Evolutionary conservation across 805 yeast species (phyloP).

Genomic region (Kockiozyma suomiensis): DNA sequence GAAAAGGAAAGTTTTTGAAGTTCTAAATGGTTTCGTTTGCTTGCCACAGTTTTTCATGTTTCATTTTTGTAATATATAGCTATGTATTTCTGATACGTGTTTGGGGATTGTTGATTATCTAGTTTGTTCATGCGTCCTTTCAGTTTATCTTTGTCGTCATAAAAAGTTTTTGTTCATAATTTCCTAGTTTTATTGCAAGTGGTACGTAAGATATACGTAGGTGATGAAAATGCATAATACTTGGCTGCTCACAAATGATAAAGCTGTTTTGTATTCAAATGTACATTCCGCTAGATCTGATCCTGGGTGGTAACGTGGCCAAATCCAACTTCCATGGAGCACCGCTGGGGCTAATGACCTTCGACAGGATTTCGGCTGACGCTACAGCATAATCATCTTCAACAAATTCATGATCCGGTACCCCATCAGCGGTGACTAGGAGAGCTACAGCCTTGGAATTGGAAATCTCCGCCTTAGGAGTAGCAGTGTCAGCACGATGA

Average conservation of each 20-base stretch:
- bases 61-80: slow-evolving; percentile 9
- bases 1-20: not conserved
- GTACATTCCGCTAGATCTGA: slow-evolving; percentile 31
- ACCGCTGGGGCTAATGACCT: not conserved
- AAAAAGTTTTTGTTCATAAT: not conserved
- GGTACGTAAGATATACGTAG: not conserved
- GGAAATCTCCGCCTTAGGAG: slow-evolving; percentile 21
- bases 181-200: not conserved
- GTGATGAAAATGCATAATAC: not conserved
- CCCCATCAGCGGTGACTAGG: slow-evolving; percentile 29
- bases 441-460: slow-evolving; percentile 15
- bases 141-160: not conserved
- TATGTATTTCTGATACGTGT: slow-evolving; percentile 1
- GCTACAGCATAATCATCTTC: slow-evolving; percentile 23
- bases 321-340: slow-evolving; percentile 13
- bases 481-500: too few relatives aligned
- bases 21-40: not conserved
- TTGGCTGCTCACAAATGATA: not conserved
- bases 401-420: slow-evolving; percentile 30
- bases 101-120: slow-evolving; percentile 1
- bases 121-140: not conserved
- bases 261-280: slow-evolving; percentile 7
- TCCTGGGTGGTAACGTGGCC: slow-evolving; percentile 7
- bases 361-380: slow-evolving; percentile 6
- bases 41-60: not conserved